These are phyloP conservation scores for Steccherinum ochraceum DNA, from an alignment of 768 basidiomycete species.

Conservation along the genomic window DNA sequence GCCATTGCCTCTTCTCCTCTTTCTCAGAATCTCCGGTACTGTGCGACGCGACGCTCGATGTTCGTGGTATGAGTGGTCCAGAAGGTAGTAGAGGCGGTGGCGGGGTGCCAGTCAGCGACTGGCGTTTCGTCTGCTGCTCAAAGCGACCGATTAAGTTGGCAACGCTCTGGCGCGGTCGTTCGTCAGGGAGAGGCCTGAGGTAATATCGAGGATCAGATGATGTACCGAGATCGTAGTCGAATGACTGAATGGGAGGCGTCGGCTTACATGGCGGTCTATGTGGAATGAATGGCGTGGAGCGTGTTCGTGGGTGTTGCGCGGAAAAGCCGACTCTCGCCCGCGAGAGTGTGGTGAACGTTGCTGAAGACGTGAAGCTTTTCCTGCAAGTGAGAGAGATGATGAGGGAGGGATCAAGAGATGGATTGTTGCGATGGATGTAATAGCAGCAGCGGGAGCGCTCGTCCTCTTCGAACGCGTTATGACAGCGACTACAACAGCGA, in stretches of 20 bases:
- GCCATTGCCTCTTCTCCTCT: constrained; percentile 77
- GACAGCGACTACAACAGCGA: too few relatives aligned
- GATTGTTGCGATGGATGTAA: not conserved
- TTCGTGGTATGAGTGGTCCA: constrained; percentile 34
- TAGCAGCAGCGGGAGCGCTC: not conserved
- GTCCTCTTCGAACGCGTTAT: not conserved
- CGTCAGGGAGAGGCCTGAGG: constrained; percentile 77
- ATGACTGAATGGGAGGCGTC: not conserved
- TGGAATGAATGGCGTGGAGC: not conserved
- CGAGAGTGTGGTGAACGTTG: constrained; percentile 9
- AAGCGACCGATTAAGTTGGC: constrained; percentile 89
- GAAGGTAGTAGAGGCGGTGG: not conserved
- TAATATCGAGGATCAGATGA: not conserved
- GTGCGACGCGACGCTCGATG: constrained; percentile 63
- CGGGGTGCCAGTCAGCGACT: constrained; percentile 32
- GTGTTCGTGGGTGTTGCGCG: not conserved
- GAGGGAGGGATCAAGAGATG: not conserved
- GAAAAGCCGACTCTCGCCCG: constrained; percentile 9
- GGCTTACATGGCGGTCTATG: constrained; percentile 1
- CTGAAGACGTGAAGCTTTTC: not conserved
- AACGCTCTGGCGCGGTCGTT: constrained; percentile 79
- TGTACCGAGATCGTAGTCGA: not conserved
- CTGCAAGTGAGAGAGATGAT: not conserved
- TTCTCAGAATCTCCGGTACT: constrained; percentile 55
- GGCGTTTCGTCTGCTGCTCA: constrained; percentile 73